These are phyloP conservation scores for Epichloe glyceriae DNA, from an alignment of 2,329 filamentous ascomycete species.

Conservation along the genomic window DNA sequence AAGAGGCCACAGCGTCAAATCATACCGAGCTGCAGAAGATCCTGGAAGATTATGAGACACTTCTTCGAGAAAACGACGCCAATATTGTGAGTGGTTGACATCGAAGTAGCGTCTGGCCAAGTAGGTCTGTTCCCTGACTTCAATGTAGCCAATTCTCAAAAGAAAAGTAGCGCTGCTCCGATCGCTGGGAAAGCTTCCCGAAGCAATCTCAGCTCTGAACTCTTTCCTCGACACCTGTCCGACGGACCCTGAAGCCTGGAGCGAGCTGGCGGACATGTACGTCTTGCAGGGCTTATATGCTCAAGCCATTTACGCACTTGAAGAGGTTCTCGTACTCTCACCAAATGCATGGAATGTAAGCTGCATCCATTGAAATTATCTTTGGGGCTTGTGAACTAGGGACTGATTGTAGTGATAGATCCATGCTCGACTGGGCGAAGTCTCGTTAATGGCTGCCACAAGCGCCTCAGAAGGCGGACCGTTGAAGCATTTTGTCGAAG, in stretches of 20 bases:
- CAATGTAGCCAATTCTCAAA: conserved; percentile 65
- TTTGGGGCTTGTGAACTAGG: not conserved
- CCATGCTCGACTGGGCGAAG: conserved; percentile 75
- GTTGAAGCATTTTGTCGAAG: conserved; percentile 50
- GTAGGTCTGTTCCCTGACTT: conserved; percentile 12
- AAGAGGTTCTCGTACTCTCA: conserved; percentile 75
- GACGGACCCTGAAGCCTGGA: conserved; percentile 87
- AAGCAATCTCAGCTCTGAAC: conserved; percentile 63
- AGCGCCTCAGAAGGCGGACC: conserved; percentile 26
- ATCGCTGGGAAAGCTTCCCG: conserved; percentile 53
- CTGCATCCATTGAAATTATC: conserved; percentile 5
- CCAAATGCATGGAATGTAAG: conserved; percentile 94
- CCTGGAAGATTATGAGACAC: conserved; percentile 63
- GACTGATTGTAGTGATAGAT: conserved; percentile 39
- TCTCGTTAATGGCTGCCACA: conserved; percentile 58
- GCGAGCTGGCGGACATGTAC: conserved; percentile 82
- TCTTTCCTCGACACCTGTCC: conserved; percentile 70
- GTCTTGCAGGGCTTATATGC: conserved; percentile 62
- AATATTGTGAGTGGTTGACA: conserved; percentile 52
- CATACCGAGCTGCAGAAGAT: conserved; percentile 53
- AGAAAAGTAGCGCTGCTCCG: conserved; percentile 68
- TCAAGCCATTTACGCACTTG: conserved; percentile 77
- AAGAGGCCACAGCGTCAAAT: conserved; percentile 66
- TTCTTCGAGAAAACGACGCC: conserved; percentile 58
- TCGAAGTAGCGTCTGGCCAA: not conserved